A percentile compares a stretch with the other conserved stretches of the same genome.
These are phyloP conservation scores for Cytospora piceae DNA, from an alignment of 2,329 filamentous ascomycete species.

Conservation along the genomic window DNA sequence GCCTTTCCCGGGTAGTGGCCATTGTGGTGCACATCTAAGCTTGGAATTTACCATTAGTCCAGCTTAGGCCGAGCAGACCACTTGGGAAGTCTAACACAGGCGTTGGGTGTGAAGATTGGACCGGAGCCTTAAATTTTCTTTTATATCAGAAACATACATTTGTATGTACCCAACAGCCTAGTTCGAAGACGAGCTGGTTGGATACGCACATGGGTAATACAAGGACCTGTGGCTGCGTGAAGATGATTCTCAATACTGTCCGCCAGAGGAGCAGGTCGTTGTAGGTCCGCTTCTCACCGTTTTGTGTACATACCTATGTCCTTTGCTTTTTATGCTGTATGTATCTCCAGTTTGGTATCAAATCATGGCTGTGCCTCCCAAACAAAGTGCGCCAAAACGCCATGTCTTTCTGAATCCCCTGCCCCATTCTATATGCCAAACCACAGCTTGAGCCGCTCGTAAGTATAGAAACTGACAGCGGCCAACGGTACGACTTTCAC, in stretches of 20 bases:
- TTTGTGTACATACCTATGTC: background rate
- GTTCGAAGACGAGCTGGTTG: background rate
- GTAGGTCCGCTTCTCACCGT: background rate
- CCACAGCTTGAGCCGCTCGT: conserved; percentile 64
- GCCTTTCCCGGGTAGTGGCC: background rate
- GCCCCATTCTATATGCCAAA: conserved; percentile 62
- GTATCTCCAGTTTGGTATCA: conserved; percentile 5
- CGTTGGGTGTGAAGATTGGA: background rate
- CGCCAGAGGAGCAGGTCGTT: background rate
- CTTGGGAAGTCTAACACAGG: background rate
- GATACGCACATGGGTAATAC: no score
- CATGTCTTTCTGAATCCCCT: background rate
- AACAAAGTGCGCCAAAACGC: conserved; percentile 26
- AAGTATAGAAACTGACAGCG: conserved; percentile 70
- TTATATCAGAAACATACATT: background rate
- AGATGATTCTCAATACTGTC: background rate
- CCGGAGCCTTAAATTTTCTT: background rate
- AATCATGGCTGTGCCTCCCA: conserved; percentile 26
- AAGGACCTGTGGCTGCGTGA: background rate
- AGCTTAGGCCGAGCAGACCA: background rate
- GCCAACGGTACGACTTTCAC: conserved; percentile 91
- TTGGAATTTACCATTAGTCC: background rate
- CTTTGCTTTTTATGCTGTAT: conserved; percentile 7
- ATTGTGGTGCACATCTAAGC: background rate
- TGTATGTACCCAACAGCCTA: background rate